Conservation (phyloP, 2,329 filamentous ascomycete species). For the Colletotrichum sp. region DNA sequence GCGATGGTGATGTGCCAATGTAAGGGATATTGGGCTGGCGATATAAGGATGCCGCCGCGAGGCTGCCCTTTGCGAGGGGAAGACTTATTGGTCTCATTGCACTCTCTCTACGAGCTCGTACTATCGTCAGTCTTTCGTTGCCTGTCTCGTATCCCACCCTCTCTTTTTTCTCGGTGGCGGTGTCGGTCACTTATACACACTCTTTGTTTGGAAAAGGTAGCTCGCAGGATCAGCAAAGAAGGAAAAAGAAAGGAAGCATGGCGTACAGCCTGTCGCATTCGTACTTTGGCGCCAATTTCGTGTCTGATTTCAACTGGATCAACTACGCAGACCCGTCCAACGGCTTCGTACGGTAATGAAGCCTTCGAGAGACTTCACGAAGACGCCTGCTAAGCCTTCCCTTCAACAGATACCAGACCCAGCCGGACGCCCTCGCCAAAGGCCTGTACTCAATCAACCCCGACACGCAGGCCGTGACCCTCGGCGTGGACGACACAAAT, state of each 20-base stretch:
- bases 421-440: conserved; percentile 39
- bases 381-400: background rate
- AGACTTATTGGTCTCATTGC: background rate
- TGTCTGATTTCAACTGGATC: conserved; percentile 56
- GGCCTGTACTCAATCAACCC: conserved; percentile 48
- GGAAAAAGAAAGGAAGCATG: background rate
- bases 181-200: background rate
- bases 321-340: conserved; percentile 64
- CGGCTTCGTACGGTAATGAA: conserved; percentile 67
- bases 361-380: background rate
- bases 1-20: background rate
- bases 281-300: conserved; percentile 47
- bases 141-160: background rate
- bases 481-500: conserved; percentile 49
- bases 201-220: background rate
- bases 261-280: conserved; percentile 46
- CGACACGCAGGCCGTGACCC: conserved; percentile 44
- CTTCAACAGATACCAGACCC: conserved; percentile 45
- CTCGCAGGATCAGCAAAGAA: background rate
- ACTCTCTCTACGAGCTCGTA: background rate
- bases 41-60: conserved; percentile 9
- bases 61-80: background rate
- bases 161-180: background rate
- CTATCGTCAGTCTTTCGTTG: conserved; percentile 4
- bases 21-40: background rate